Evolutionary conservation across 139 green algal genomes (phyloP), one percentile per base, ranked within the genome.

Genomic region (Picochlorum sp.): DNA sequence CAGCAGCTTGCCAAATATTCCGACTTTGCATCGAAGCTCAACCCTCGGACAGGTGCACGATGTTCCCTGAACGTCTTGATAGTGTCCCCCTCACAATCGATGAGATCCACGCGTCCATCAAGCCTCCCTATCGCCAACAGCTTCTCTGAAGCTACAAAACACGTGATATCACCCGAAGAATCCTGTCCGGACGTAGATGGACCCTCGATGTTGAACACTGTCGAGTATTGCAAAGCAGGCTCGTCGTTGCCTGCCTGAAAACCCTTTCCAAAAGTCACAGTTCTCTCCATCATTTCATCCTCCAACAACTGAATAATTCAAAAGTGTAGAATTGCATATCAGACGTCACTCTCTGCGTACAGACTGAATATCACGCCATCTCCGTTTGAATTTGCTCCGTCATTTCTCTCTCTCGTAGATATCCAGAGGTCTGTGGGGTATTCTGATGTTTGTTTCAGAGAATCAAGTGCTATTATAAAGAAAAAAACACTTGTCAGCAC

Each of bases 51-150:
- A 1, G 73, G 60, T 2, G 49, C 62, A 18, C 59, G 71, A 66
- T 96, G 88, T 26, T 78, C 63, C 11, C 63, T 28, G 49, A 83
- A 84, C 0, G 47, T 34, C 45, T 81, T 71, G 45, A 92, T 87
- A 79, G 95, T 68, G 57, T 96, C 87, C 21, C 91, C 91, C 1
- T 73, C 72, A 52, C 91, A 89, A 67, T 96, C 90, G 21, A 97
- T 76, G 1, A 97, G 49, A 60, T 94, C 76, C 9, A 97, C 74
- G 2, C 34, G 66, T 24, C 91, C 91, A 23, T 72, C 45, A 1
- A 65, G 51, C 3, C 85, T 93, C 18, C 91, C 91, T 8, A 97
- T 66, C 3, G 83, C 92, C 15, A 97, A 55, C 21, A 97, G 77
- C 56, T 95, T 95, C 23, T 90, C 82, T 3, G 86, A 94, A 16